Evolutionary conservation across 768 basidiomycete genomes (phyloP), one percentile per base, ranked within the genome.

Genomic region (Dictyophora rubrovolvata): DNA sequence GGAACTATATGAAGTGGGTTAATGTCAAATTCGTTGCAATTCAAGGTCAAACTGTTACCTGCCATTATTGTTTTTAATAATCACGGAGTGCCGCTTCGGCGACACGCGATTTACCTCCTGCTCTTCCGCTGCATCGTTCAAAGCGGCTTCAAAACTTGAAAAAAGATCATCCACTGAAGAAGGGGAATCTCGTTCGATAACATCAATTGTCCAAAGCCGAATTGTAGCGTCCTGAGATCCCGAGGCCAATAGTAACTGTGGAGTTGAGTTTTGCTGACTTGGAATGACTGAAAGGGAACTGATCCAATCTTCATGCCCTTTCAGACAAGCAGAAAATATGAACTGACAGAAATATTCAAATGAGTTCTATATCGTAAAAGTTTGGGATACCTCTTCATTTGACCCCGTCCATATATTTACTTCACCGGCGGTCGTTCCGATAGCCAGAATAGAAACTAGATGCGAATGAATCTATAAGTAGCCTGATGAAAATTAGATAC

Each of bases 231-330:
- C 96, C 72, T 98, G 96, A 9, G 93, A 94, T 1, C 93, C 96
- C 21, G 93, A 94, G 1, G 96, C 94, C 37, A 99, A 76, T 0
- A 87, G 68, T 8, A 97, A 75, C 33, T 74, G 72, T 9, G 77
- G 72, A n/a, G 77, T 73, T 1, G 69, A 66, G 3, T 68, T 61
- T 5, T 65, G 62, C 17, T 57, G 50, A 11, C 76, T 71, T 0
- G 65, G 48, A 49, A 75, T 75, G 69, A 97, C 93, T 1, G 85
- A 79, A 37, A 98, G 79, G 61, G 83, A 77, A 55, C 87, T 84
- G 56, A 98, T 79, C 96, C 96, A 99, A 66, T 99, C 95, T 76
- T 96, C 90, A 66, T 99, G 96, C 1, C 96, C 96, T 12, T 80
- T 72, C 52, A 90, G 74, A 0, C 74, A 71, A 2, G 81, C 80